Conservation (phyloP, 2,329 filamentous ascomycete genomes). For the Fusarium longipes region DNA sequence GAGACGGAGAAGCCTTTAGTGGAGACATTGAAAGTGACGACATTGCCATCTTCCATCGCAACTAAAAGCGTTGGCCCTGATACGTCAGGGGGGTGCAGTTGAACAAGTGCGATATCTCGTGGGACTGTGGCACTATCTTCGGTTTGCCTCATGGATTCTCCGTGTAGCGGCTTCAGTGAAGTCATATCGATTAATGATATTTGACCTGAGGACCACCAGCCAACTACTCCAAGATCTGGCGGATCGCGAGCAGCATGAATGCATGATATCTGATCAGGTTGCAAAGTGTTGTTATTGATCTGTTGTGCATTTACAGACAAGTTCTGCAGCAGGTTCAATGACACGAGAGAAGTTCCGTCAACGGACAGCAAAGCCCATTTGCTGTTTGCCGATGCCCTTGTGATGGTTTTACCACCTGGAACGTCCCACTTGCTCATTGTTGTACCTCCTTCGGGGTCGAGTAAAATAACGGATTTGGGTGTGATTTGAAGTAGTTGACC, state of each 20-base stretch:
- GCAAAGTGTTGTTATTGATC: constrained; percentile 63
- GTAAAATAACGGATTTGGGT: constrained; percentile 68
- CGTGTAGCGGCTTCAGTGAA: constrained; percentile 73
- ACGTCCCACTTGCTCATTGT: constrained; percentile 69
- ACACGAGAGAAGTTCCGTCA: constrained; percentile 77
- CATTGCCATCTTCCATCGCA: constrained; percentile 91
- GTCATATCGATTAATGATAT: constrained; percentile 79
- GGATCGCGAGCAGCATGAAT: constrained; percentile 77
- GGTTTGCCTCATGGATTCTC: constrained; percentile 68
- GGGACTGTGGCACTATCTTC: constrained; percentile 82
- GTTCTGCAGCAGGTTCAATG: constrained; percentile 71
- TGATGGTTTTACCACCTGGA: constrained; percentile 69
- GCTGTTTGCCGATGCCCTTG: constrained; percentile 79
- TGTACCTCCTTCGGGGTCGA: constrained; percentile 68
- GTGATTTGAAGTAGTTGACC: constrained; percentile 82
- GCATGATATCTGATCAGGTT: constrained; percentile 81
- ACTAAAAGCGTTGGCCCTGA: constrained; percentile 82
- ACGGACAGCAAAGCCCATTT: constrained; percentile 78
- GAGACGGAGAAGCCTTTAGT: constrained; percentile 70
- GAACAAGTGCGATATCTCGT: constrained; percentile 81
- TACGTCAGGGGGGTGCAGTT: constrained; percentile 72
- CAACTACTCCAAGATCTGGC: constrained; percentile 77
- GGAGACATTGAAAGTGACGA: constrained; percentile 84
- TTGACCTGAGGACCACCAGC: constrained; percentile 87
- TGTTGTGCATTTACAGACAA: constrained; percentile 69